phyloP scores from a whole-genome alignment of 352 stramenopile species.

The Phytopythium mirpurense region DNA sequence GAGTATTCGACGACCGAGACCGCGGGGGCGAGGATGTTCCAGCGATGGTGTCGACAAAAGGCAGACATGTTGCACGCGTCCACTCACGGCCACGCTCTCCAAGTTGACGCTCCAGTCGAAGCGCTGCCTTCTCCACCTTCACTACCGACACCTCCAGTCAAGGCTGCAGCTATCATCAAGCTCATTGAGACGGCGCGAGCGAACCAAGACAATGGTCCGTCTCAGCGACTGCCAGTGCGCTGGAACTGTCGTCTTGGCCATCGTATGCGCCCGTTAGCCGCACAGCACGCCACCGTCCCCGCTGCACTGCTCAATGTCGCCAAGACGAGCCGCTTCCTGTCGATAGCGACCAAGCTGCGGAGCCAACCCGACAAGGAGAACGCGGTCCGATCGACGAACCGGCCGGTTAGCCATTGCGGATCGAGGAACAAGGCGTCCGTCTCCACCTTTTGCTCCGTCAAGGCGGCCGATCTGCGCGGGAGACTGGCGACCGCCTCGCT shows the following conservation, averaged over 20 bases:
- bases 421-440: not conserved
- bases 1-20: not conserved
- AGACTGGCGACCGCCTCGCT: slow-evolving; percentile 13
- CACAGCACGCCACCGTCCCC: not conserved
- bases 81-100: no score
- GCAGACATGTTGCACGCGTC: not conserved
- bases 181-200: not conserved
- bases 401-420: not conserved
- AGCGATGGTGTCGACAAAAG: not conserved
- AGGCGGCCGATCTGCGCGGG: slow-evolving; percentile 8
- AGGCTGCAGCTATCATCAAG: not conserved
- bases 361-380: not conserved
- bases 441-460: slow-evolving; percentile 11
- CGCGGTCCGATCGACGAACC: not conserved
- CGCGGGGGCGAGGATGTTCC: not conserved
- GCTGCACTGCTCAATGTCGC: slow-evolving; percentile 1
- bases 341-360: not conserved
- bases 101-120: no score
- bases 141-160: not conserved
- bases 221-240: not conserved
- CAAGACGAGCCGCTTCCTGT: slow-evolving; percentile 4
- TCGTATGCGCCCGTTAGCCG: not conserved
- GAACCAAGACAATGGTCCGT: not conserved
- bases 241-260: not conserved
- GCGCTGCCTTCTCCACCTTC: no score